Conservation (phyloP, 192 early-diverging fungal species). For the Irineochytrium annulatum region DNA sequence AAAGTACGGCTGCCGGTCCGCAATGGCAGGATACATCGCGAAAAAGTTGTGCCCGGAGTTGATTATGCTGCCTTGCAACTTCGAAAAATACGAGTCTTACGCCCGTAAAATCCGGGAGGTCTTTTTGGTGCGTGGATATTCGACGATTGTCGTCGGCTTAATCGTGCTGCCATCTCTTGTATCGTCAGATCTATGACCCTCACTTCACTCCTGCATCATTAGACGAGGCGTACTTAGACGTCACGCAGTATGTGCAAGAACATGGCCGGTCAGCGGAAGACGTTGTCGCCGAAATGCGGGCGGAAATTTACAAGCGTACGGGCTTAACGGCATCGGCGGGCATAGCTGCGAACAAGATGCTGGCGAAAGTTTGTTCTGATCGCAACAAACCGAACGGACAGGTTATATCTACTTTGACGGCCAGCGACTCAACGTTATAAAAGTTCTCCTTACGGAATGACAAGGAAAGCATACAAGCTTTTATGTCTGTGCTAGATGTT, state of each 20-base stretch:
- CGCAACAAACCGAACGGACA: slow-evolving; percentile 74
- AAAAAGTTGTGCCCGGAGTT: slow-evolving; percentile 57
- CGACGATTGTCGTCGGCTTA: neutral
- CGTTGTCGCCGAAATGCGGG: slow-evolving; percentile 49
- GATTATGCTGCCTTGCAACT: slow-evolving; percentile 42
- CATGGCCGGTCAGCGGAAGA: slow-evolving; percentile 2
- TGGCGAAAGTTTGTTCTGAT: slow-evolving; percentile 39
- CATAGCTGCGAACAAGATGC: slow-evolving; percentile 34
- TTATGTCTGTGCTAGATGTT: slow-evolving; percentile 41
- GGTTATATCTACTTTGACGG: too few species aligned
- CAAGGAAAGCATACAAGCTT: slow-evolving; percentile 36
- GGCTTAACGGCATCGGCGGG: slow-evolving; percentile 32
- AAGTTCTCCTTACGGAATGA: too few species aligned
- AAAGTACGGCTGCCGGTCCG: slow-evolving; percentile 63
- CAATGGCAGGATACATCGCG: slow-evolving; percentile 52
- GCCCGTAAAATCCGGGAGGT: slow-evolving; percentile 47
- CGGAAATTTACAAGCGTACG: slow-evolving; percentile 40
- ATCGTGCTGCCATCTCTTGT: neutral
- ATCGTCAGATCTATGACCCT: slow-evolving; percentile 52
- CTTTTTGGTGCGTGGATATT: slow-evolving; percentile 22
- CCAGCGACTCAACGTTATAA: too few species aligned
- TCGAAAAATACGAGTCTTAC: slow-evolving; percentile 48
- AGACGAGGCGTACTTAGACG: slow-evolving; percentile 41
- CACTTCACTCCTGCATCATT: slow-evolving; percentile 35
- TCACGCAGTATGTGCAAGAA: slow-evolving; percentile 46